Conservation (phyloP, 306 rosid genomes). For the Macrotyloma uniflorum region DNA sequence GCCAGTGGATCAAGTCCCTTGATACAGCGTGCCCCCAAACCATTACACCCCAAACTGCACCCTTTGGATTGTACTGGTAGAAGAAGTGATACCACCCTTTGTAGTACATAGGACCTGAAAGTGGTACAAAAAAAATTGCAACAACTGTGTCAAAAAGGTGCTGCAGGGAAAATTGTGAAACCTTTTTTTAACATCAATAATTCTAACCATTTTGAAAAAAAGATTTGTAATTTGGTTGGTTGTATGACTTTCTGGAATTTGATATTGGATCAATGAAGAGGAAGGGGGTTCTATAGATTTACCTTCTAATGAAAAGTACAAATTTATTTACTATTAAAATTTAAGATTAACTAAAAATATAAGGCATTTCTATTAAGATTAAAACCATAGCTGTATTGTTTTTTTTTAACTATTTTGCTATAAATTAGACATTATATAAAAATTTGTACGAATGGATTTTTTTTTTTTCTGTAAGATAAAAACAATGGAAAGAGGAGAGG, state of each 20-base stretch:
- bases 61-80: slow-evolving; percentile 80
- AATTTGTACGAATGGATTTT: too few relatives aligned
- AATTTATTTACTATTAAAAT: not conserved
- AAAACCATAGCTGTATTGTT: not conserved
- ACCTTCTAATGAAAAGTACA: not conserved
- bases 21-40: slow-evolving; percentile 96
- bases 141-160: not conserved
- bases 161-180: not conserved
- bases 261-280: too few relatives aligned
- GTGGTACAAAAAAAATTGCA: not conserved
- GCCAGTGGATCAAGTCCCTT: slow-evolving; percentile 84
- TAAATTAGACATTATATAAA: too few relatives aligned
- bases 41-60: slow-evolving; percentile 85
- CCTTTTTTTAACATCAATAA: not conserved
- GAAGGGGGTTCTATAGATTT: too few relatives aligned
- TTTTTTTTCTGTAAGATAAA: too few relatives aligned
- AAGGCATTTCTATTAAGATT: not conserved
- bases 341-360: not conserved
- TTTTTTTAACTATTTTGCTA: not conserved
- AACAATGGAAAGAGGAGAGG: not conserved
- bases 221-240: not conserved
- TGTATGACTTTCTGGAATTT: too few relatives aligned
- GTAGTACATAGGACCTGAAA: slow-evolving; percentile 78
- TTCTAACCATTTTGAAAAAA: not conserved
- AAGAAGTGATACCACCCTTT: slow-evolving; percentile 95